Percentiles rank a stretch among this genome's conserved stretches.
Evolutionary conservation across 225 moss, liverwort and hornwort species (phyloP).

Genomic region (Takakia lepidozioides): DNA sequence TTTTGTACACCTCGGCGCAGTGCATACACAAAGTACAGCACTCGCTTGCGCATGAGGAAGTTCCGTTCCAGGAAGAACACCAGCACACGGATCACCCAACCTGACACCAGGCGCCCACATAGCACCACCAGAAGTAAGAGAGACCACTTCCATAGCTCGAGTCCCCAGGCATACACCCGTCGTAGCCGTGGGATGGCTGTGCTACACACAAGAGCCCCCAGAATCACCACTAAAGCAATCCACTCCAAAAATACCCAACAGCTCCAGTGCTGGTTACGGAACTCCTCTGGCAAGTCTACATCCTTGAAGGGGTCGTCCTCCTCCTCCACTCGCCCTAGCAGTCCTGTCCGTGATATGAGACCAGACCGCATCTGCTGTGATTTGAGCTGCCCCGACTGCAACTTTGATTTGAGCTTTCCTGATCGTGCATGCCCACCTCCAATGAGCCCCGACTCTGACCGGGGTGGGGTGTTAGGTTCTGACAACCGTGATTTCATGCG

Average conservation of each 20-base stretch:
- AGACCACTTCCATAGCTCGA: constrained; percentile 80
- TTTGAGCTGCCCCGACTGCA: constrained; percentile 22
- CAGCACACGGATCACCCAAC: constrained; percentile 47
- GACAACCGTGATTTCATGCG: too few relatives aligned
- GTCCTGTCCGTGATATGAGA: constrained; percentile 15
- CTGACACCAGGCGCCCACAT: constrained; percentile 74
- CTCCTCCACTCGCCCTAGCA: constrained; percentile 40
- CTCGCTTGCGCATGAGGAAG: constrained; percentile 77
- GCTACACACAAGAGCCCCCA: constrained; percentile 44
- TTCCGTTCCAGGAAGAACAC: constrained; percentile 73
- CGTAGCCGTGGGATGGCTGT: constrained; percentile 8
- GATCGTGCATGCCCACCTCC: too few relatives aligned
- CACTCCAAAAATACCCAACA: constrained; percentile 40
- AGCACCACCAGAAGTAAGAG: constrained; percentile 61
- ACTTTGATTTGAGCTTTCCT: too few relatives aligned
- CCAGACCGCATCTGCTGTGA: constrained; percentile 1
- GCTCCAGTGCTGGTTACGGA: constrained; percentile 23
- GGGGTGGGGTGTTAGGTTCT: too few relatives aligned
- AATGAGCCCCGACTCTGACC: too few relatives aligned
- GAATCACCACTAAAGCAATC: constrained; percentile 33
- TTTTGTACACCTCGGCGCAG: constrained; percentile 69
- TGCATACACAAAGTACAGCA: constrained; percentile 87
- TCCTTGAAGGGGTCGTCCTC: constrained; percentile 89
- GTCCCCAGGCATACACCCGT: constrained; percentile 22
- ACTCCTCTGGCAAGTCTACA: constrained; percentile 61